Evolutionary conservation across 805 yeast genomes (phyloP), one percentile per base, ranked within the genome.

Genomic region (Candida yuanshanica): DNA sequence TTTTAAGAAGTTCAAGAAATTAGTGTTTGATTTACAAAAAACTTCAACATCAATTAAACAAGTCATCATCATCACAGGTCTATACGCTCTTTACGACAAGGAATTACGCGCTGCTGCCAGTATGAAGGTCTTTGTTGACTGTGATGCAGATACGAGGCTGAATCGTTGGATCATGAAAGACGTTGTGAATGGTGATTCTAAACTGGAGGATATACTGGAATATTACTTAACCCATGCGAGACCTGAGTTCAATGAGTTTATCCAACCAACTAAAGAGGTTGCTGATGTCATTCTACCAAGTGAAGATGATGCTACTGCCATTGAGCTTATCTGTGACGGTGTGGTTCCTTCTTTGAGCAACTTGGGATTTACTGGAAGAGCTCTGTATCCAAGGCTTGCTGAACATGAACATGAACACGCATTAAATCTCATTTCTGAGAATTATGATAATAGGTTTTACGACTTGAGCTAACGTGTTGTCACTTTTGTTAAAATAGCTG

Each of bases 71-170:
- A 72, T 88, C 1, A 81, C 81, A 49, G 97, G 98, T 2, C 65
- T 83, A 16, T 90, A 90, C 55, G 91, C 95, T 0, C 66, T 90
- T 20, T 83, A 77, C 54, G 81, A 86, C 56, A 63, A 65, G 35
- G 66, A 65, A 16, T 59, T 90, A 10, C 62, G 84, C 26, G 65
- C 65, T 10, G 46, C 72, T 53, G 80, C 90, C 0, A 68, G 77
- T 1, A 66, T 89, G 48, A 82, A 78, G 54, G 77, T 90, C 2
- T 90, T 82, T 51, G 70, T 90, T 13, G 93, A 86, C 49, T 75
- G 88, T 46, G 97, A 90, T 60, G 79, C 91, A 1, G 98, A 90
- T 59, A 78, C 83, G 5, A 65, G 96, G 41, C 65, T 90, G 32
- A 80, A 87, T n/a, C 74, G 95, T 48, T 78, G 93, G 83, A 81